A percentile compares a stretch with the other conserved stretches of the same genome.
These are phyloP conservation scores for Fusarium hainanense DNA, from an alignment of 2,329 filamentous ascomycete genomes.

Conservation along the genomic window DNA sequence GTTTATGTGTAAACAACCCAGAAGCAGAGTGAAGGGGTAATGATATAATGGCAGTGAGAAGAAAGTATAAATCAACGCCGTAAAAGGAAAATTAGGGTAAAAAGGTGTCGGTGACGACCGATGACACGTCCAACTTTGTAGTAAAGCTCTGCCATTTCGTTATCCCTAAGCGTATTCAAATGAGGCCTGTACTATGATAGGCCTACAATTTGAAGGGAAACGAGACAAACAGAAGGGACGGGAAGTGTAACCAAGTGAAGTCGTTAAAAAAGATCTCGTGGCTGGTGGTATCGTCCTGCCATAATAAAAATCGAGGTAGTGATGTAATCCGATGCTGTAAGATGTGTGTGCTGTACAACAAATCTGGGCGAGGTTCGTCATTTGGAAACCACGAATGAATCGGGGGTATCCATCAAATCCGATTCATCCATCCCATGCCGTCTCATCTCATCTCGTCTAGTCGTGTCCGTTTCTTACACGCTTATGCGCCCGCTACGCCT, in stretches of 20 bases:
- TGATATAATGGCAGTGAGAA: neutral
- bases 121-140: slow-evolving; percentile 34
- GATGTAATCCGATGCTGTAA: slow-evolving; percentile 21
- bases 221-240: slow-evolving; percentile 20
- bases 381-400: slow-evolving; percentile 29
- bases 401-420: slow-evolving; percentile 41
- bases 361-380: slow-evolving; percentile 28
- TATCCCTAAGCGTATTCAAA: slow-evolving; percentile 2
- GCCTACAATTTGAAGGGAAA: neutral
- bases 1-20: slow-evolving; percentile 29
- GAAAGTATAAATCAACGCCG: slow-evolving; percentile 28
- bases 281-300: slow-evolving; percentile 11
- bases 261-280: slow-evolving; percentile 33
- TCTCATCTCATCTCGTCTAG: slow-evolving; percentile 38
- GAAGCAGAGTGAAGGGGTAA: slow-evolving; percentile 20
- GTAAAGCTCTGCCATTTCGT: slow-evolving; percentile 20
- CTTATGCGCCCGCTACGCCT: slow-evolving; percentile 36
- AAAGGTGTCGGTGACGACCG: slow-evolving; percentile 39
- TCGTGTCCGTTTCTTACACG: slow-evolving; percentile 38
- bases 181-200: neutral
- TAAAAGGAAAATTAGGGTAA: slow-evolving; percentile 35
- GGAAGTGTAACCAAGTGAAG: slow-evolving; percentile 31
- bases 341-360: slow-evolving; percentile 6
- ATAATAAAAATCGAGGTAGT: slow-evolving; percentile 17
- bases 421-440: slow-evolving; percentile 37